Percentiles rank a stretch among this genome's conserved stretches.
These are phyloP conservation scores for Aurantiochytrium sp. DNA, from an alignment of 108 stramenopile species.

Conservation along the genomic window DNA sequence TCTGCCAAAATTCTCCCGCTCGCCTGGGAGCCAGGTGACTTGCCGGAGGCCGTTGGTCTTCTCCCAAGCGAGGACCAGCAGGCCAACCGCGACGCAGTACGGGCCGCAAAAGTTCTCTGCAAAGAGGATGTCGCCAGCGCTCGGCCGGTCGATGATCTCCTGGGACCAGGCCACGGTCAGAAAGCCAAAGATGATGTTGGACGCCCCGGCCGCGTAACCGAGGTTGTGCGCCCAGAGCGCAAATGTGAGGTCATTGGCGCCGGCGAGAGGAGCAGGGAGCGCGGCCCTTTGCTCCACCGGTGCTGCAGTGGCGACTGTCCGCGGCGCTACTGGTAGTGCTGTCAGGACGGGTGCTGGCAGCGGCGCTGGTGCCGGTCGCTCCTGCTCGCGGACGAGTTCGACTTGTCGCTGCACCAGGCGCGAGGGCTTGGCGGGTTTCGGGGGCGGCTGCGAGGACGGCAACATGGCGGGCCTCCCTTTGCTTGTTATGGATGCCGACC, in stretches of 20 bases:
- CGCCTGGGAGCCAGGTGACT: neutral
- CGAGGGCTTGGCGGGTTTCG: neutral
- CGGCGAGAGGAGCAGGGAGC: neutral
- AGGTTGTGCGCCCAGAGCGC: neutral
- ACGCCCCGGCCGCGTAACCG: neutral
- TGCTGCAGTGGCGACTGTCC: neutral
- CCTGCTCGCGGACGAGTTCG: too few species aligned
- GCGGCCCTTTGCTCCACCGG: too few species aligned
- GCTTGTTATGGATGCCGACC: neutral
- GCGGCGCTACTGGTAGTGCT: neutral
- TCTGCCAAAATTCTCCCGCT: neutral
- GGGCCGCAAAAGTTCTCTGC: conserved; percentile 13
- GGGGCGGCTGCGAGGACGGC: neutral
- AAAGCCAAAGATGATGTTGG: neutral
- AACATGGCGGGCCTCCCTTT: neutral
- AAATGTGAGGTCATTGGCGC: neutral
- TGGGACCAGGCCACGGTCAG: neutral
- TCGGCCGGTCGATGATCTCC: neutral
- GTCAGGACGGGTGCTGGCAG: neutral
- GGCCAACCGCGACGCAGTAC: neutral
- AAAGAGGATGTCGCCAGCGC: neutral
- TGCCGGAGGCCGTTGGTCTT: neutral
- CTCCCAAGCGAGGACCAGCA: neutral
- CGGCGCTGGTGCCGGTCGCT: too few species aligned
- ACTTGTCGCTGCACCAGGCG: neutral